Evolutionary conservation across 371 early-diverging fungal genomes (phyloP).

Genomic region (Nematocida ironsii): DNA sequence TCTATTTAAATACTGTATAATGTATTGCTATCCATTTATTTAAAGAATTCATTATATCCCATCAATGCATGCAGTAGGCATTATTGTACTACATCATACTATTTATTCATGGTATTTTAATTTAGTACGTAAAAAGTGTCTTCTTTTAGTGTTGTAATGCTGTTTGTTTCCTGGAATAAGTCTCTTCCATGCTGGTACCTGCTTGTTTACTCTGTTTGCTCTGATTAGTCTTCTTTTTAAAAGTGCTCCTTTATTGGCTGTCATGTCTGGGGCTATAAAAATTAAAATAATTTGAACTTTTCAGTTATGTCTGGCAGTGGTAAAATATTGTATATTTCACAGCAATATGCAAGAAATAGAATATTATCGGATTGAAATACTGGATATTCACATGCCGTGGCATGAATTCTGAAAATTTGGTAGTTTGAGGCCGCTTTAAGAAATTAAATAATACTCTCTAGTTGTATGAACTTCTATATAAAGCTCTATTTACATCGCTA

Average conservation of each 20-base stretch:
- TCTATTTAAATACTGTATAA: not conserved
- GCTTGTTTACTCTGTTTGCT: slow-evolving; percentile 66
- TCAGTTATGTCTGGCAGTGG: not conserved
- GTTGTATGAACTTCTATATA: too few species aligned
- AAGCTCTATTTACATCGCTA: too few species aligned
- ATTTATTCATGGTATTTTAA: slow-evolving; percentile 61
- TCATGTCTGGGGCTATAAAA: slow-evolving; percentile 49
- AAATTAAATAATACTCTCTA: too few species aligned
- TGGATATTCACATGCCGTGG: too few species aligned
- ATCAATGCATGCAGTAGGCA: not conserved
- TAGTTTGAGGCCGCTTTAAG: too few species aligned
- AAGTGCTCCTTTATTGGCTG: slow-evolving; percentile 56
- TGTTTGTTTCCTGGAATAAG: slow-evolving; percentile 61
- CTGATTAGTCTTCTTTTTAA: slow-evolving; percentile 68
- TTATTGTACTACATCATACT: not conserved
- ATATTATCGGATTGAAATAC: too few species aligned
- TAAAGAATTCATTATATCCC: not conserved
- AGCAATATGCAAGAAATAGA: too few species aligned
- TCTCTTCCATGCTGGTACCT: slow-evolving; percentile 69
- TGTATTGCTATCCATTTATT: slow-evolving; percentile 1
- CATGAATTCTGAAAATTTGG: too few species aligned
- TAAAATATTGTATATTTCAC: too few species aligned
- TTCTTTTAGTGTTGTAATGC: slow-evolving; percentile 65
- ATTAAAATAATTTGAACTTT: slow-evolving; percentile 41
- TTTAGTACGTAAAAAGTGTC: slow-evolving; percentile 66